Percentiles rank a stretch among this genome's conserved stretches.
Conservation (phyloP, 257 asterid genomes). For the Mitragyna speciosa region DNA sequence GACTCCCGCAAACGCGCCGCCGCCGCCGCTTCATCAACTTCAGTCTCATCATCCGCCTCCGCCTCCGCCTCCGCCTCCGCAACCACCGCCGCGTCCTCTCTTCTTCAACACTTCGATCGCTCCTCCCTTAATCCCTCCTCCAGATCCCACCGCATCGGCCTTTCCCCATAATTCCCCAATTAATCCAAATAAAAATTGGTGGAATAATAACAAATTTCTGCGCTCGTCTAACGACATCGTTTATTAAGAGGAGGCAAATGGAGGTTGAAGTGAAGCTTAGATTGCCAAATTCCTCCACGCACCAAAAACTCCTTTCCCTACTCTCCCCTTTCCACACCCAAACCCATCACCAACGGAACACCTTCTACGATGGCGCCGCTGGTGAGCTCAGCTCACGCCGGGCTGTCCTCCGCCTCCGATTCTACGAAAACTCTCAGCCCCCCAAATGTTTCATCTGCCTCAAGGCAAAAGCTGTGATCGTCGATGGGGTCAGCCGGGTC, state of each 20-base stretch:
- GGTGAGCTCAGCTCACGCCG: slow-evolving; percentile 62
- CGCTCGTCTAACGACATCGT: not conserved
- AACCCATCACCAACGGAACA: slow-evolving; percentile 80
- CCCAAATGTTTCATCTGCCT: slow-evolving; percentile 69
- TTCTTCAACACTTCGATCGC: slow-evolving; percentile 83
- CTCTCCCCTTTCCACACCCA: slow-evolving; percentile 55
- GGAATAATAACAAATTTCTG: not conserved
- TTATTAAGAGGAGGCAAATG: slow-evolving; percentile 36
- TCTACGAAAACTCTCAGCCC: slow-evolving; percentile 54
- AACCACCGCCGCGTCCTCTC: slow-evolving; percentile 55
- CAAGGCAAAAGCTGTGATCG: slow-evolving; percentile 75
- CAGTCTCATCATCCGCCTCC: too few relatives aligned
- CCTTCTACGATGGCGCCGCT: slow-evolving; percentile 72
- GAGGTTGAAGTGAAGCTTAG: slow-evolving; percentile 90
- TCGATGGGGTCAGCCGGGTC: slow-evolving; percentile 80
- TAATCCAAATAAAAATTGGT: not conserved
- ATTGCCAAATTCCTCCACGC: slow-evolving; percentile 49
- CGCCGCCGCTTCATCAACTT: slow-evolving; percentile 45
- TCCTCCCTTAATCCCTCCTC: slow-evolving; percentile 57
- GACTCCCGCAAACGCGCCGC: slow-evolving; percentile 70
- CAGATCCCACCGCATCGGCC: slow-evolving; percentile 86
- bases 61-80: slow-evolving; percentile 23
- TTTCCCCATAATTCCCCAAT: slow-evolving; percentile 33
- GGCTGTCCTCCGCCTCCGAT: slow-evolving; percentile 81
- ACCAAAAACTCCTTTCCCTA: slow-evolving; percentile 55